Evolutionary conservation across 129 eudicot genomes (phyloP).

Genomic region (Kitagawia praeruptora): DNA sequence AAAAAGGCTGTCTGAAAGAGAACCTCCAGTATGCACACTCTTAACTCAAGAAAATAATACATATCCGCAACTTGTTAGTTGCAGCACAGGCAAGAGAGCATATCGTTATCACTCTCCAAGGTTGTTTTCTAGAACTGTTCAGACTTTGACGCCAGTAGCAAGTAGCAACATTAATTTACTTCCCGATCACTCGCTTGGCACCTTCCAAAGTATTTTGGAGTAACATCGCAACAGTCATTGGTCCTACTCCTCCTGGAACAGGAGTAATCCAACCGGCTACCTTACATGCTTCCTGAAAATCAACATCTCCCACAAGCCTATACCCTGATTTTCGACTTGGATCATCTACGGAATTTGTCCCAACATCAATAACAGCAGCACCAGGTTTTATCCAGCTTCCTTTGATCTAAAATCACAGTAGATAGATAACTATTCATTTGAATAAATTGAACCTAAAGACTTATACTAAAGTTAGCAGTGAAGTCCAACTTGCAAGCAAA

Average conservation of each 20-base stretch:
- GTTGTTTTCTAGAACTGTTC: not conserved
- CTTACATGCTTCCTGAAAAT: slow-evolving; percentile 70
- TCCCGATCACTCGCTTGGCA: slow-evolving; percentile 70
- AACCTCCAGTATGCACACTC: not conserved
- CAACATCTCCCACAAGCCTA: slow-evolving; percentile 94
- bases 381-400: slow-evolving; percentile 98
- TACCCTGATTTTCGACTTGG: slow-evolving; percentile 73
- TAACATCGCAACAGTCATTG: slow-evolving; percentile 93
- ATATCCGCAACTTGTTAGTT: not conserved
- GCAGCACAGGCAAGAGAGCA: not conserved
- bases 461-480: not conserved
- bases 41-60: not conserved
- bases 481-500: not conserved
- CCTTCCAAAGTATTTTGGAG: slow-evolving; percentile 91
- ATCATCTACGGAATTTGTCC: slow-evolving; percentile 88
- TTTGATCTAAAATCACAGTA: slow-evolving; percentile 50
- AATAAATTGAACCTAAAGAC: not conserved
- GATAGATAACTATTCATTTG: not conserved
- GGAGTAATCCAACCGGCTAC: slow-evolving; percentile 96
- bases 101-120: not conserved
- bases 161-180: slow-evolving; percentile 14
- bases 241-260: slow-evolving; percentile 99
- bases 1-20: not conserved
- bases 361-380: slow-evolving; percentile 98
- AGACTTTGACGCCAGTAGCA: not conserved